These are phyloP conservation scores for Fusarium domesticum DNA, from an alignment of 2,329 filamentous ascomycete species.

Conservation along the genomic window DNA sequence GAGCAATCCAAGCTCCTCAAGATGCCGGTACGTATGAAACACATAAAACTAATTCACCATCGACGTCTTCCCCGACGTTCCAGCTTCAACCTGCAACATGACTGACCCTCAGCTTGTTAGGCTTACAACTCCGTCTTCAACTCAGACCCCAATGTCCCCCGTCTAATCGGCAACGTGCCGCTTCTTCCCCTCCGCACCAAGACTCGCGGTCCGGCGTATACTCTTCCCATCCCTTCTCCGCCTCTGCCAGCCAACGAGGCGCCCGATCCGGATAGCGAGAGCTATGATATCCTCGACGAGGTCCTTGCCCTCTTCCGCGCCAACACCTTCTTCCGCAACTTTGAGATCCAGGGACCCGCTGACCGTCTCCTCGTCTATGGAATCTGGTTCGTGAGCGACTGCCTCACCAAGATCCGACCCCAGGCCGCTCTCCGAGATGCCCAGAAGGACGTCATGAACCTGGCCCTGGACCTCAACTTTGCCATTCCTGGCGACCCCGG, in stretches of 20 bases:
- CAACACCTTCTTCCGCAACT: slow-evolving; percentile 99
- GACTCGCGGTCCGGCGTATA: slow-evolving; percentile 91
- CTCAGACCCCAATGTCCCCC: slow-evolving; percentile 66
- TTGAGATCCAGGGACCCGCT: slow-evolving; percentile 95
- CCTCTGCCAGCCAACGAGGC: slow-evolving; percentile 59
- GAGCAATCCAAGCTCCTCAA: slow-evolving; percentile 33
- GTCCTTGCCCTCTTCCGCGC: slow-evolving; percentile 89
- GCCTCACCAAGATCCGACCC: slow-evolving; percentile 81
- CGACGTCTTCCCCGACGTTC: too few relatives aligned
- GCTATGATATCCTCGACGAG: slow-evolving; percentile 96
- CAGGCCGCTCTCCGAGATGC: slow-evolving; percentile 58
- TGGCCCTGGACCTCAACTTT: slow-evolving; percentile 90
- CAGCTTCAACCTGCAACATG: slow-evolving; percentile 7
- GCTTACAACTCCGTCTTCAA: slow-evolving; percentile 98
- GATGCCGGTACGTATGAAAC: slow-evolving; percentile 44
- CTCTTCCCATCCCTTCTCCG: slow-evolving; percentile 61
- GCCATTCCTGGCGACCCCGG: slow-evolving; percentile 88
- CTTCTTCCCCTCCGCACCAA: slow-evolving; percentile 92
- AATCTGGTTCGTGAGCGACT: slow-evolving; percentile 91
- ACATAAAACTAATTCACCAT: background rate
- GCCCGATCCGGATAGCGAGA: slow-evolving; percentile 81
- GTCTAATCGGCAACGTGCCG: slow-evolving; percentile 81
- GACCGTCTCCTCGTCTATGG: slow-evolving; percentile 95
- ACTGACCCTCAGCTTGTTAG: slow-evolving; percentile 46
- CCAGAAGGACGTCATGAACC: slow-evolving; percentile 77